A percentile compares a stretch with the other conserved stretches of the same genome.
phyloP scores from a whole-genome alignment of 2,329 filamentous ascomycete species.

The Pseudocercospora ulei region DNA sequence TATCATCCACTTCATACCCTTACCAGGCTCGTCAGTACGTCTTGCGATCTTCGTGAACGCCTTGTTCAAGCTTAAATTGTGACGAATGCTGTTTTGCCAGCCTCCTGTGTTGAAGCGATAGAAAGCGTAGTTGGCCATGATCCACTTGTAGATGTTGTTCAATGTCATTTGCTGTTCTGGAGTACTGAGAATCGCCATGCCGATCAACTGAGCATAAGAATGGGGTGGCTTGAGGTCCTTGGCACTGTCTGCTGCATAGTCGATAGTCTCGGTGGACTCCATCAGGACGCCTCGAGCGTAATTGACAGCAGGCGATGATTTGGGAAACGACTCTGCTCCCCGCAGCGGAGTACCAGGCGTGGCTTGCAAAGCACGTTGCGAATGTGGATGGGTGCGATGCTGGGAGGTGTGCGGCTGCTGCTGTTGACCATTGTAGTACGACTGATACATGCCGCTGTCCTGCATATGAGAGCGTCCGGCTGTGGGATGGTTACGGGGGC shows the following conservation, averaged over 20 bases:
- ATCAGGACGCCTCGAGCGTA: conserved; percentile 46
- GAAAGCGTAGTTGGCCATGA: conserved; percentile 83
- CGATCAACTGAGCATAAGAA: conserved; percentile 95
- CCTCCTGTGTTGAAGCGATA: conserved; percentile 77
- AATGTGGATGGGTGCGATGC: conserved; percentile 33
- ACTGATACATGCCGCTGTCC: conserved; percentile 23
- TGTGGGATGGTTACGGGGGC: conserved; percentile 10
- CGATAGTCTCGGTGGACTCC: conserved; percentile 51
- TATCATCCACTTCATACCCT: conserved; percentile 99
- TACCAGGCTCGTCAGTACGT: conserved; percentile 87
- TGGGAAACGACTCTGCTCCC: conserved; percentile 31
- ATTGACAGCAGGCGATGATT: conserved; percentile 40
- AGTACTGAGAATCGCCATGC: conserved; percentile 83
- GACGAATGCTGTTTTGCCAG: conserved; percentile 98
- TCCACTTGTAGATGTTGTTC: conserved; percentile 87
- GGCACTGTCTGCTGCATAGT: conserved; percentile 71
- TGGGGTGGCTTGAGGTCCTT: conserved; percentile 90
- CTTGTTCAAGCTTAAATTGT: conserved; percentile 92
- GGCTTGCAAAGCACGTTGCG: conserved; percentile 30
- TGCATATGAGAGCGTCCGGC: conserved; percentile 21
- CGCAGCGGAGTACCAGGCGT: conserved; percentile 34
- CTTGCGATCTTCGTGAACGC: conserved; percentile 88
- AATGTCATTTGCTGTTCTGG: conserved; percentile 81
- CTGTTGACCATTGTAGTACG: conserved; percentile 24
- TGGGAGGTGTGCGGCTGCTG: conserved; percentile 19